Evolutionary conservation across 2,329 filamentous ascomycete species (phyloP), one percentile per base, ranked within the genome.

Genomic region (Aspergillus floridensis): DNA sequence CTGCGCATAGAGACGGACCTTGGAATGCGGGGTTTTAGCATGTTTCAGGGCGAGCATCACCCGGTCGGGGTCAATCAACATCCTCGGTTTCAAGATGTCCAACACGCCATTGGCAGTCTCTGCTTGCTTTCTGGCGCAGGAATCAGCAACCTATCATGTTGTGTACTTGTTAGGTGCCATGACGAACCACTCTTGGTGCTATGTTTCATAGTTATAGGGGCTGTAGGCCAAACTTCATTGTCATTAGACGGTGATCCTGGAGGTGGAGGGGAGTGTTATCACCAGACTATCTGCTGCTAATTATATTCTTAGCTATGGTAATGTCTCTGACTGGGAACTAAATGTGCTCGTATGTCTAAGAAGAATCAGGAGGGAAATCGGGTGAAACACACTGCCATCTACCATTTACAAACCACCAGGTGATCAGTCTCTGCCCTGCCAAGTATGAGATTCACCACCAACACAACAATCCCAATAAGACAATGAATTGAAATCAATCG

Each of bases 11-110:
- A 29, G 61, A 61, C 49, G 53, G 57, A 58, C 48, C 41, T 49
- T 61, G 64, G 63, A 64, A 65, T 65, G 64, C 63, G 64, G 64
- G 63, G 64, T 62, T 44, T 35, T 49, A 59, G 50, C 49, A 55
- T 58, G 64, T 65, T 63, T 65, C 64, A 64, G 52, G 49, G 54
- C 55, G 61, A 56, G 61, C 59, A 63, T 58, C 63, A 62, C 55
- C 51, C 58, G 53, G 41, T 46, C 49, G 21, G 38, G 52, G 49
- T 57, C 59, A 53, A 24, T n/a, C 16, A 44, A 44, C 16, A 57
- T 59, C 59, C 54, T 58, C 56, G 50, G 63, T 65, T 64, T 64
- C 62, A 61, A 31, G 53, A 21, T 48, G 29, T 56, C 50, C 22
- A 56, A 41, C 46, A 29, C 38, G 44, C 53, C 46, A 60, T 60